Evolutionary conservation across 164 flowering plant species (phyloP), one percentile per base, ranked within the genome.

Genomic region (Aristolochia californica): DNA sequence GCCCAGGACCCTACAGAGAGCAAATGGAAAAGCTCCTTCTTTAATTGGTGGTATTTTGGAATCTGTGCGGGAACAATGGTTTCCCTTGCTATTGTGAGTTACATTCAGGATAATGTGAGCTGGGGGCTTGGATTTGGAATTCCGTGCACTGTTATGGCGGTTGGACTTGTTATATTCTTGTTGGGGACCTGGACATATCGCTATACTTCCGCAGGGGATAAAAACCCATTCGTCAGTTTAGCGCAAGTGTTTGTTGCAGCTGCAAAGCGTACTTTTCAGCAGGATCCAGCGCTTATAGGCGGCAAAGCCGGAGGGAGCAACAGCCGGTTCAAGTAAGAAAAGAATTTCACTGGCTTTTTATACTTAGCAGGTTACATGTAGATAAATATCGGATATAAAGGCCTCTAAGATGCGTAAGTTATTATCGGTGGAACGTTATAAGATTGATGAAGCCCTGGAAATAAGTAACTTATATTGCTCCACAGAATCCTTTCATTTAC

Each of bases 41-140:
- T 63, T 55, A 63, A 64, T 47, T 64, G 67, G 67, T 64, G 67
- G 67, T 47, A 54, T 40, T 58, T 60, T 58, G 68, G 45, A 17
- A 14, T 59, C n/a, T 54, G 54, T 21, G 21, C n/a, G 7, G 63
- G 63, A 7, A 17, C 49, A 4, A 13, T 10, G 8, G 43, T 45
- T 26, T 44, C 27, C 30, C 28, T 59, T 15, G 28, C 22, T 0
- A 47, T 27, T 16, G 38, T 48, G 17, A 47, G n/a, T 30, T 47
- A 45, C 34, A 18, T 59, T 25, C 62, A 59, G 28, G 62, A 59
- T 22, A 59, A 47, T 30, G 25, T 59, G 25, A 53, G 53, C 5
- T 59, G 62, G 54, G 53, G 25, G 1, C 15, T 59, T 16, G 54
- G 62, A 23, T 59, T 48, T 28, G 62, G 62, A 23, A 24, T 59